Evolutionary conservation across 441 rosid species (phyloP), one percentile per base, ranked within the genome.

Genomic region (Hypseocharis bilobata): DNA sequence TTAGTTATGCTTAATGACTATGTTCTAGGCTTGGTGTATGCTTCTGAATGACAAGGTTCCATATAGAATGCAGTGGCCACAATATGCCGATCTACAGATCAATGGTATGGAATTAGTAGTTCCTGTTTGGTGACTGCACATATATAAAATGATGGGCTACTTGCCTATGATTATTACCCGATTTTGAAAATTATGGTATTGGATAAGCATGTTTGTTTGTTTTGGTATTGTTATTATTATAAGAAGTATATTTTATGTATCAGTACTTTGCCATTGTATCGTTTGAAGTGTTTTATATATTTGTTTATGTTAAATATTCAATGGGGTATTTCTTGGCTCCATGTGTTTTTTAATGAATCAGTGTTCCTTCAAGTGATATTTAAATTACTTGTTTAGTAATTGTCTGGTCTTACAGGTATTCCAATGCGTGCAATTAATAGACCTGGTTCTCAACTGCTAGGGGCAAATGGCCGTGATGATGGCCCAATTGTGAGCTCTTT

Each of bases 21-120:
- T 60, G 49, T 16, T 69, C 28, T 62, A 94, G 99, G 97, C 90
- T 22, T 94, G 99, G 97, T 94, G 99, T 74, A 91, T 94, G 98
- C 98, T 94, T 77, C 80, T 94, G 73, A 91, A 89, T 77, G 99
- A 91, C 79, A 91, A 89, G 81, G 99, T 91, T 74, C 74, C 86
- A 40, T 91, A 80, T 71, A 87, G 99, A 87, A 88, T 94, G 89
- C 99, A 89, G 67, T 94, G 99, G 99, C 99, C 98, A 13, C 97
- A 87, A 40, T 77, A 74, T 82, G 83, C 91, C 60, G 98, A 94
- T 70, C 84, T 94, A 67, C 99, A 89, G 76, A 78, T 91, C 76
- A 91, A 94, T 82, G 99, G 99, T 94, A 89, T 72, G 85, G 62
- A 14, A 32, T 54, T n/a, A 17, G 40, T 10, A 57, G 40, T 28